These are phyloP conservation scores for Trichoderma sp. DNA, from an alignment of 2,329 filamentous ascomycete genomes.

Conservation along the genomic window DNA sequence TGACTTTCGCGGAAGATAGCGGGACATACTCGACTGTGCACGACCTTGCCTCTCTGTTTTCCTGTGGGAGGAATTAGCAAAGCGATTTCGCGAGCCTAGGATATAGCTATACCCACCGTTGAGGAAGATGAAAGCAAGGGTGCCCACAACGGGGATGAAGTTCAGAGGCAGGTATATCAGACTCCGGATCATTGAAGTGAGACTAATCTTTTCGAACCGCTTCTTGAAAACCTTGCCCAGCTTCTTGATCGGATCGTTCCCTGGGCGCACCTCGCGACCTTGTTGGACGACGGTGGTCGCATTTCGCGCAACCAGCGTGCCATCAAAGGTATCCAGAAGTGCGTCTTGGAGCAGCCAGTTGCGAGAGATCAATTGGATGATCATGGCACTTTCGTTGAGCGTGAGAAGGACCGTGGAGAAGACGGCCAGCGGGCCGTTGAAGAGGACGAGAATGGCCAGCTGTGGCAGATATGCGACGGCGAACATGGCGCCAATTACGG, in stretches of 20 bases:
- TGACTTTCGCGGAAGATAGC: background rate
- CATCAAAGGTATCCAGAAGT: conserved; percentile 87
- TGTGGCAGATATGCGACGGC: conserved; percentile 84
- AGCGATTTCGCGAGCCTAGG: background rate
- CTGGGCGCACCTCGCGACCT: conserved; percentile 71
- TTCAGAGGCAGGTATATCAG: conserved; percentile 88
- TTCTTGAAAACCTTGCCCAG: conserved; percentile 61
- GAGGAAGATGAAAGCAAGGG: conserved; percentile 74
- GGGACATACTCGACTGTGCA: conserved; percentile 57
- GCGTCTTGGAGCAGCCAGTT: conserved; percentile 80
- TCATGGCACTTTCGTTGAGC: conserved; percentile 61
- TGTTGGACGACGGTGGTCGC: conserved; percentile 66
- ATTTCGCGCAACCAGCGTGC: conserved; percentile 58
- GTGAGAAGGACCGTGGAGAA: conserved; percentile 71
- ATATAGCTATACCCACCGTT: conserved; percentile 56
- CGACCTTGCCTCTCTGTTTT: conserved; percentile 50
- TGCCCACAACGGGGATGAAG: conserved; percentile 88
- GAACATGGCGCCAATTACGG: conserved; percentile 81
- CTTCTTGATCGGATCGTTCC: conserved; percentile 58
- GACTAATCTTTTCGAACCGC: conserved; percentile 59
- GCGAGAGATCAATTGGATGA: conserved; percentile 61
- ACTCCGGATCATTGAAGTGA: conserved; percentile 71
- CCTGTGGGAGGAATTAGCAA: conserved; percentile 38
- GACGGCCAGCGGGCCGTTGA: conserved; percentile 81
- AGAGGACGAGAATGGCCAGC: conserved; percentile 77